Evolutionary conservation across 345 rosid species (phyloP), one percentile per base, ranked within the genome.

Genomic region (Moricandia moricandioides): DNA sequence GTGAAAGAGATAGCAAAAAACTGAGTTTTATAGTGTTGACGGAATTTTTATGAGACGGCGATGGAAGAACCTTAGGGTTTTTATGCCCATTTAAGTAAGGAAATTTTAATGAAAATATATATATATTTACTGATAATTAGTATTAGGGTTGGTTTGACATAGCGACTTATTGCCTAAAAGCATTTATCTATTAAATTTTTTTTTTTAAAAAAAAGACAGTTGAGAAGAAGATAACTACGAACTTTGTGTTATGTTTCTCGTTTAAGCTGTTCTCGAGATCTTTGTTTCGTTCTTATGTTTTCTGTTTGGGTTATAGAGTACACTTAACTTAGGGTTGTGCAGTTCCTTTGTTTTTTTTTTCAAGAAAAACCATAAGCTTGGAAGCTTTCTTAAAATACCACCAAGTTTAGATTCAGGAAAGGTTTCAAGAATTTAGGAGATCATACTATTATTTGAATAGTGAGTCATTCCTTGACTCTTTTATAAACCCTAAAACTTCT

Each of bases 31-130:
- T 80, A 67, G 70, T 70, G 71, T 75, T 49, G 79, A 87, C 82
- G 84, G 87, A 88, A 86, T 78, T 85, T 85, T 78, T 84, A 83
- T 84, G 78, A 78, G 96, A 91, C 97, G 97, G 97, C 96, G 91
- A 85, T 85, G 79, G 85, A 91, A 89, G 92, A 91, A 55, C 88
- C 96, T 95, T 91, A 88, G 97, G 98, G 93, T 71, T 90, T 90
- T 92, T 89, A 89, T 66, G 75, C 71, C 24, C 73, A 69, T 80
- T 70, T 70, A 62, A 60, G 78, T 45, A 77, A 39, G 69, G 27
- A 77, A 73, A 83, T 78, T 35, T 35, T 80, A 78, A 80, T 73
- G 77, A 71, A 72, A 65, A 40, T 8, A 35, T 35, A 35, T 35
- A 29, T 2, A 30, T 33, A 40, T 10, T 66, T 66, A 66, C 67